Percentiles rank a stretch among this genome's conserved stretches.
phyloP scores from a whole-genome alignment of 768 basidiomycete species.

The Mycena maculata region DNA sequence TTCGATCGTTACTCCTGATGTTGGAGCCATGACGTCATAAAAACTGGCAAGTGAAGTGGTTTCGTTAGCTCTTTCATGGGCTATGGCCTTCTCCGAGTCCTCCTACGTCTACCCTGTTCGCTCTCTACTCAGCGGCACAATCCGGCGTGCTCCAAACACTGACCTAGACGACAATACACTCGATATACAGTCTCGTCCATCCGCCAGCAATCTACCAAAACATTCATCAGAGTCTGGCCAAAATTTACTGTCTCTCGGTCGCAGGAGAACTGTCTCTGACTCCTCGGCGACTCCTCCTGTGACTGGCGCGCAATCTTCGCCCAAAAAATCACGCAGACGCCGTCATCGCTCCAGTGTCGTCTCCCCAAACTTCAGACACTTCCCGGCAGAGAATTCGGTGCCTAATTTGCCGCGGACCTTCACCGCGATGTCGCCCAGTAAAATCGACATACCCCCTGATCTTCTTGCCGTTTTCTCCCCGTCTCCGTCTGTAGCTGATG shows the following conservation, averaged over 20 bases:
- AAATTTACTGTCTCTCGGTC: neutral
- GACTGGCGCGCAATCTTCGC: conserved; percentile 8
- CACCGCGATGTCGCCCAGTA: conserved; percentile 10
- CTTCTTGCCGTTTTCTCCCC: conserved; percentile 31
- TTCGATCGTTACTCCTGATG: too few relatives aligned
- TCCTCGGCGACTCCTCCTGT: conserved; percentile 10
- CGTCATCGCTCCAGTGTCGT: conserved; percentile 17
- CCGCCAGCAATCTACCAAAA: neutral
- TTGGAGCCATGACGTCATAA: too few relatives aligned
- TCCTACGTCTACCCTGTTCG: conserved; percentile 56
- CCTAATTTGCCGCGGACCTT: conserved; percentile 39
- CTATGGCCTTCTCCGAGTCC: neutral
- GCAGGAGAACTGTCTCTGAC: conserved; percentile 27
- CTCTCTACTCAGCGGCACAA: conserved; percentile 51
- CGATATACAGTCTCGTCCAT: conserved; percentile 19
- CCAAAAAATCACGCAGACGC: conserved; percentile 16
- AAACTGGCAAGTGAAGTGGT: too few relatives aligned
- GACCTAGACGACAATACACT: neutral
- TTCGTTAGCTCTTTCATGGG: too few relatives aligned
- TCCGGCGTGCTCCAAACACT: conserved; percentile 44
- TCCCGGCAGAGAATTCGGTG: conserved; percentile 43
- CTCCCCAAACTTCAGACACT: conserved; percentile 48
- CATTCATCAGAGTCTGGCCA: neutral
- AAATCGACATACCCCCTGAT: conserved; percentile 28
- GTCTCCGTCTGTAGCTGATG: conserved; percentile 26